These are phyloP conservation scores for Solanum chacoense DNA, from an alignment of 305 asterid species.

Conservation along the genomic window DNA sequence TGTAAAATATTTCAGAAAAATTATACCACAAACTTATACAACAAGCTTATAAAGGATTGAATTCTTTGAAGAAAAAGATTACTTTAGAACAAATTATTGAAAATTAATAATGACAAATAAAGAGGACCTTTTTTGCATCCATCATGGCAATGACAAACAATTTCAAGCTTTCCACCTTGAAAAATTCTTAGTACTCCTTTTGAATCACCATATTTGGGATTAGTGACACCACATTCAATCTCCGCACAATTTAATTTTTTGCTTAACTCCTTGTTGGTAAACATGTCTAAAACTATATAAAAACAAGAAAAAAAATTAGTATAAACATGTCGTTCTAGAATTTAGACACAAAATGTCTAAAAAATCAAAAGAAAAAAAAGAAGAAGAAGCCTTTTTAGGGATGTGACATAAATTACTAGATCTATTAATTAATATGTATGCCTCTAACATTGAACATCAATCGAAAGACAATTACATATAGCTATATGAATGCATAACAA, in stretches of 20 bases:
- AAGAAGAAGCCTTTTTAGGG: background rate
- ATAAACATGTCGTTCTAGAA: background rate
- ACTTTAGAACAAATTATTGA: background rate
- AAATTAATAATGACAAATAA: background rate
- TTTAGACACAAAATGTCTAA: background rate
- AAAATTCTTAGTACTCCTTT: constrained; percentile 37
- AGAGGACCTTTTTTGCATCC: constrained; percentile 28
- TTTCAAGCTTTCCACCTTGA: constrained; percentile 26
- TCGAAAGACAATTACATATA: background rate
- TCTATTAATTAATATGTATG: background rate
- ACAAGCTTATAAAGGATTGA: background rate
- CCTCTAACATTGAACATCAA: background rate
- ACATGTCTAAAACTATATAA: background rate
- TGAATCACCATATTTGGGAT: constrained; percentile 37
- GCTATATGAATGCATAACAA: background rate
- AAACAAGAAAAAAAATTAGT: too few species aligned
- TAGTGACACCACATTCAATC: constrained; percentile 41
- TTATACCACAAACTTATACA: background rate
- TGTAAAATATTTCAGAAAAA: background rate
- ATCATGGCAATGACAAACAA: constrained; percentile 36
- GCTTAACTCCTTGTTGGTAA: constrained; percentile 17
- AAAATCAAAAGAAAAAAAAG: background rate
- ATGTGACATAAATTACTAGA: background rate
- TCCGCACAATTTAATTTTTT: constrained; percentile 11
- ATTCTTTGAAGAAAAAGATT: background rate